Evolutionary conservation across 2,329 filamentous ascomycete species (phyloP).

Genomic region (Hymenotorrendiella dingleyae): DNA sequence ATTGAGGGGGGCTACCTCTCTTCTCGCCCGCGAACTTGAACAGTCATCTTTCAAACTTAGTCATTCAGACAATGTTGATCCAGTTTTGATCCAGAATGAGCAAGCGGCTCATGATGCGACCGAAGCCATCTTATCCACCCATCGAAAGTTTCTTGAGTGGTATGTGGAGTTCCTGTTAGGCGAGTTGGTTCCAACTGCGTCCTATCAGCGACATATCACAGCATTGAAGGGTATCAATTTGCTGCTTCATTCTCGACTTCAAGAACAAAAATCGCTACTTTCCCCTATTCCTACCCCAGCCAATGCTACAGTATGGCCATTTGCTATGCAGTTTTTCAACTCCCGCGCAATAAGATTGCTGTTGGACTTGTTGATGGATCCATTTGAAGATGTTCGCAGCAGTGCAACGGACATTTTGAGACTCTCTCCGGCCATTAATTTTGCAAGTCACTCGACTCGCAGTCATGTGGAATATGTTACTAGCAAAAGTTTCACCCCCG

Average conservation of each 20-base stretch:
- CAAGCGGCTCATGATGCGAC: constrained; percentile 8
- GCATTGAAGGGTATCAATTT: constrained; percentile 65
- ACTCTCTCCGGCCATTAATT: constrained; percentile 37
- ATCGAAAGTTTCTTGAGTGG: constrained; percentile 64
- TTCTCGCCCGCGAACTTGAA: constrained; percentile 39
- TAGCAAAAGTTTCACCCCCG: not conserved
- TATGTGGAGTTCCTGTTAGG: constrained; percentile 65
- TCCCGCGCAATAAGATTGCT: constrained; percentile 55
- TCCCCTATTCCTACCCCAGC: constrained; percentile 1
- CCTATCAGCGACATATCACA: constrained; percentile 85
- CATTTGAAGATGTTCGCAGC: constrained; percentile 85
- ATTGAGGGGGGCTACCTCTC: constrained; percentile 59
- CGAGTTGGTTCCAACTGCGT: constrained; percentile 74
- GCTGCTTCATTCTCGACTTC: constrained; percentile 45
- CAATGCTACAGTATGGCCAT: constrained; percentile 25
- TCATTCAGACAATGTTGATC: not conserved
- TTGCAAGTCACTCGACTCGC: constrained; percentile 5
- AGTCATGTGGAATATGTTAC: not conserved
- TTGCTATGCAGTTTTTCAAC: constrained; percentile 33
- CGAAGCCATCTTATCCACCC: constrained; percentile 34
- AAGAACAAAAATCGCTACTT: constrained; percentile 11
- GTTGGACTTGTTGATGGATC: constrained; percentile 76
- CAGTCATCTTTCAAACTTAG: constrained; percentile 12
- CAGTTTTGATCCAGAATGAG: constrained; percentile 19
- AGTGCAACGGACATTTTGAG: constrained; percentile 46